phyloP scores from a whole-genome alignment of 306 rosid species.

The Lathyrus aphaca region DNA sequence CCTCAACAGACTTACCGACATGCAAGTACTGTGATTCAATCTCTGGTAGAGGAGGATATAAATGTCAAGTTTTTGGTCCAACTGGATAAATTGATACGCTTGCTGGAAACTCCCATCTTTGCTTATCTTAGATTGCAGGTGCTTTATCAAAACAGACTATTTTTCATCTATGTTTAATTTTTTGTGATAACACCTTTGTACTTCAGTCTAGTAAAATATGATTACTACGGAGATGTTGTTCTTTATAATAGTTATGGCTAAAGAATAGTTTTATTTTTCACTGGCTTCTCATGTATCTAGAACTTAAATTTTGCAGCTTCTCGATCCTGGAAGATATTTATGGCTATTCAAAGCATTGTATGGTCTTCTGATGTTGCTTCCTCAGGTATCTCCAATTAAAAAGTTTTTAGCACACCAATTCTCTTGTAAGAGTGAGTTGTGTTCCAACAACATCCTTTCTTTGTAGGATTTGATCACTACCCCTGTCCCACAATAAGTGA shows the following conservation, averaged over 20 bases:
- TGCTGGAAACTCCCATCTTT: conserved; percentile 92
- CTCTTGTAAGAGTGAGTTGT: neutral
- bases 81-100: conserved; percentile 87
- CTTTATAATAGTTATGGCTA: conserved; percentile 8
- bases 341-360: conserved; percentile 88
- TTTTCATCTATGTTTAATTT: conserved; percentile 28
- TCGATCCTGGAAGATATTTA: conserved; percentile 85
- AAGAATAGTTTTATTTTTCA: conserved; percentile 17
- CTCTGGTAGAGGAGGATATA: conserved; percentile 88
- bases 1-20: conserved; percentile 82
- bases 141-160: conserved; percentile 30
- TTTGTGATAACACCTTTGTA: conserved; percentile 31
- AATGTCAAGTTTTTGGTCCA: conserved; percentile 90
- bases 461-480: neutral
- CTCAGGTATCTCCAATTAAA: conserved; percentile 70
- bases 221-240: conserved; percentile 3
- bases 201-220: conserved; percentile 36
- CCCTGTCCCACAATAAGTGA: too few relatives aligned
- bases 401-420: conserved; percentile 20
- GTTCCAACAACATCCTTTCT: neutral
- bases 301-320: conserved; percentile 75
- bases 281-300: conserved; percentile 12
- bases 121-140: conserved; percentile 97
- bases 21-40: conserved; percentile 84
- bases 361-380: conserved; percentile 97